Percentiles rank a stretch among this genome's conserved stretches.
Conservation (phyloP, 208 protist species). For the Porcisia hertigi region DNA sequence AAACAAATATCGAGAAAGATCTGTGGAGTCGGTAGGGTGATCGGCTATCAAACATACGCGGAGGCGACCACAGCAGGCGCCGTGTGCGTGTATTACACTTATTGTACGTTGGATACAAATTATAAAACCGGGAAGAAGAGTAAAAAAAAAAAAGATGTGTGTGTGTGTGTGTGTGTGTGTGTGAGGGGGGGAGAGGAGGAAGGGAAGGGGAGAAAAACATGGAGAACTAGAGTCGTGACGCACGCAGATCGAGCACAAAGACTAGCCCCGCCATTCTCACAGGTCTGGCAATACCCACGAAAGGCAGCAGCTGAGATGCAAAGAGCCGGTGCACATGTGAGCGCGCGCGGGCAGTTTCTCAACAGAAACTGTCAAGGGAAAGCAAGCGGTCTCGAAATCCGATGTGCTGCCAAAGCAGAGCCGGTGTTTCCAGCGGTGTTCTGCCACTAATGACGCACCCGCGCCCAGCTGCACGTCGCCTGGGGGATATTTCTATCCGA, state of each 20-base stretch:
- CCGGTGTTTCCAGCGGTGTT: background rate
- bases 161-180: constrained; percentile 2
- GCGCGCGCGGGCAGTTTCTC: background rate
- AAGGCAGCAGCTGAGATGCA: background rate
- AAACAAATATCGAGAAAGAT: background rate
- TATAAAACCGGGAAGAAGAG: too few relatives aligned
- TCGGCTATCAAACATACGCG: background rate
- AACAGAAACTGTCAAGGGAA: background rate
- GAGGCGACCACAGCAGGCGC: background rate
- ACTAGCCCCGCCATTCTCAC: background rate
- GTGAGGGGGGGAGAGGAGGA: background rate
- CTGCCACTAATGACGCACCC: background rate
- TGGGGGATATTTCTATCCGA: background rate
- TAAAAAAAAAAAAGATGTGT: background rate
- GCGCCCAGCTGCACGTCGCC: background rate
- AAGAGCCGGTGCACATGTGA: background rate
- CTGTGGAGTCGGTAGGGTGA: background rate
- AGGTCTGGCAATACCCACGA: background rate
- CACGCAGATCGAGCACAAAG: background rate
- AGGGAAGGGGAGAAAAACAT: background rate
- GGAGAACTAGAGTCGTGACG: background rate
- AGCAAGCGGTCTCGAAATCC: background rate
- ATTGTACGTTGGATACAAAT: too few relatives aligned
- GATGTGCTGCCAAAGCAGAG: background rate
- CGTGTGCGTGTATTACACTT: background rate